A percentile compares a stretch with the other conserved stretches of the same genome.
phyloP scores from a whole-genome alignment of 768 basidiomycete genomes.

The Hericium rajendrae region DNA sequence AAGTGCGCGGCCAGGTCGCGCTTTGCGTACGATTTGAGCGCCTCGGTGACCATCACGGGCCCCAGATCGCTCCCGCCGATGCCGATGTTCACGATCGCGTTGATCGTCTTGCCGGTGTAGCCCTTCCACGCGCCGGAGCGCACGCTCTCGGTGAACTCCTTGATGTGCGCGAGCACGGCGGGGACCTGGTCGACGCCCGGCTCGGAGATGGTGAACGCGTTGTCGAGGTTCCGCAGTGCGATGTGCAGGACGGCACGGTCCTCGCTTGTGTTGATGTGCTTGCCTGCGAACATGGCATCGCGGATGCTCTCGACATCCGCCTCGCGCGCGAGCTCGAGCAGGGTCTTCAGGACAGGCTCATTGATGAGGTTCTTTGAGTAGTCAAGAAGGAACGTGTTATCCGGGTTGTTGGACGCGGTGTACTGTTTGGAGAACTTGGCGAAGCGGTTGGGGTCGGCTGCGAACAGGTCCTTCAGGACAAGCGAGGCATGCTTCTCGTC shows the following conservation, averaged over 20 bases:
- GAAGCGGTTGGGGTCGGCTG: constrained; percentile 81
- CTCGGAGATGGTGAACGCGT: constrained; percentile 75
- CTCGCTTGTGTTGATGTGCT: constrained; percentile 98
- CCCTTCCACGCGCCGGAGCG: constrained; percentile 90
- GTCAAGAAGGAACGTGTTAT: constrained; percentile 82
- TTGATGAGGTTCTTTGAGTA: constrained; percentile 97
- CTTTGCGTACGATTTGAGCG: constrained; percentile 87
- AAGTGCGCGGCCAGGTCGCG: constrained; percentile 82
- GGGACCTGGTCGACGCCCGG: constrained; percentile 74
- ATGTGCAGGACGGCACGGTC: constrained; percentile 95
- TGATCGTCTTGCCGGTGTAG: constrained; percentile 92
- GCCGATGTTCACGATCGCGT: constrained; percentile 95
- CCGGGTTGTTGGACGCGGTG: constrained; percentile 50
- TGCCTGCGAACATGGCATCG: constrained; percentile 90
- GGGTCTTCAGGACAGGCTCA: constrained; percentile 65
- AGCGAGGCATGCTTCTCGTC: constrained; percentile 63
- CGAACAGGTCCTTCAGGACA: constrained; percentile 88
- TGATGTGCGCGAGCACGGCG: constrained; percentile 83
- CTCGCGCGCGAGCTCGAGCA: constrained; percentile 76
- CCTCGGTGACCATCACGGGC: constrained; percentile 98
- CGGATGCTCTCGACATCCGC: constrained; percentile 77
- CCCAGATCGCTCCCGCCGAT: constrained; percentile 98
- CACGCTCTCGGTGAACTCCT: constrained; percentile 77
- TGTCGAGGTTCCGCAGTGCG: constrained; percentile 73
- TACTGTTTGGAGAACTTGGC: constrained; percentile 75